Conservation (phyloP, 2,329 filamentous ascomycete species). For the Scedosporium boydii region DNA sequence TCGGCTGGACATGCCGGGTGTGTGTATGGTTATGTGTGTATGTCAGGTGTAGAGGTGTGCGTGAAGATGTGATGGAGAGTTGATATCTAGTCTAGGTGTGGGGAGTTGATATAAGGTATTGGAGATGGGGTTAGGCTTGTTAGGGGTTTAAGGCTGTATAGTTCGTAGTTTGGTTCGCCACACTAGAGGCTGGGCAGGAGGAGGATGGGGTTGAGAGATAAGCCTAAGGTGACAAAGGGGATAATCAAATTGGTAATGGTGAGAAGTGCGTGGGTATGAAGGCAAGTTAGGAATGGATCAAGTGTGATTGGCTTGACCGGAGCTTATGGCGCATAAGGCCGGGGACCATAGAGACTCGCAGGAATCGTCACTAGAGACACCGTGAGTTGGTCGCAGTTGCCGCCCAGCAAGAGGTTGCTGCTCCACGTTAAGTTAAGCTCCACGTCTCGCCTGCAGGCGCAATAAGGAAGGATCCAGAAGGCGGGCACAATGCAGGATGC, state of each 20-base stretch:
- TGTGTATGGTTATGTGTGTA: neutral
- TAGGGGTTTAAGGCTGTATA: no score
- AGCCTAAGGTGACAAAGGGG: neutral
- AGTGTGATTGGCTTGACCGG: neutral
- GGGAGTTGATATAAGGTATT: no score
- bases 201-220: neutral
- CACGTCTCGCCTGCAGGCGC: no score
- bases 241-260: neutral
- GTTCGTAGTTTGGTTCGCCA: neutral
- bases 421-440: no score
- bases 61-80: neutral
- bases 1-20: conserved; percentile 32
- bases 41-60: neutral
- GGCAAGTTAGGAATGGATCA: neutral
- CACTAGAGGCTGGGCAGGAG: neutral
- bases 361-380: neutral
- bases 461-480: no score
- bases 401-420: no score
- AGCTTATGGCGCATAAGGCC: neutral
- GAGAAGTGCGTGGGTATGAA: neutral
- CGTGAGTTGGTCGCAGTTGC: no score
- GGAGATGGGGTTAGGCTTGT: no score
- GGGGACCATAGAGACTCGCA: neutral
- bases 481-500: no score
- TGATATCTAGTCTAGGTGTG: neutral